These are phyloP conservation scores for Byssochlamys sp. DNA, from an alignment of 2,329 filamentous ascomycete genomes.

Conservation along the genomic window DNA sequence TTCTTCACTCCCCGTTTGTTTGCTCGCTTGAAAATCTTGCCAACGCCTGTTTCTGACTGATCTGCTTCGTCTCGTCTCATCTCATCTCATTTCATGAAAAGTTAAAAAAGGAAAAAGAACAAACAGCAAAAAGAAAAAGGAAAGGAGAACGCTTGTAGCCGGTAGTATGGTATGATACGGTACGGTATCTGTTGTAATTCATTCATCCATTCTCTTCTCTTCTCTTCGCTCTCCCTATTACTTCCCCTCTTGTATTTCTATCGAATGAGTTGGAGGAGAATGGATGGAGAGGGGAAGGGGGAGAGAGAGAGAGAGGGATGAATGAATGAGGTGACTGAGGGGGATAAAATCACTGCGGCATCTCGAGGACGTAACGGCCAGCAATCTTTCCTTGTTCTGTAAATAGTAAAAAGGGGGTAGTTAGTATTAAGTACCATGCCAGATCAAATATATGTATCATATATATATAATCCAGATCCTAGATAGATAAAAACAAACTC, in stretches of 20 bases:
- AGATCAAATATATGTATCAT: too few species aligned
- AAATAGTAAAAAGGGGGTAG: not conserved
- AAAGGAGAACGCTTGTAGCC: not conserved
- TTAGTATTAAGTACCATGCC: conserved; percentile 7
- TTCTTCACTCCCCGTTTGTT: too few species aligned
- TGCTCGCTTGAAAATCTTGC: too few species aligned
- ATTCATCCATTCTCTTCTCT: too few species aligned
- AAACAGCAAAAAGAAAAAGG: not conserved
- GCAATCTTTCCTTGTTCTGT: conserved; percentile 32
- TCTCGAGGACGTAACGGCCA: conserved; percentile 36
- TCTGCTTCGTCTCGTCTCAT: not conserved
- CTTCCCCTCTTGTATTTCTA: not conserved
- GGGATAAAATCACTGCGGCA: conserved; percentile 24
- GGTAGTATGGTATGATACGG: too few species aligned
- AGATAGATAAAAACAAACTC: conserved; percentile 9
- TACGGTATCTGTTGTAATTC: not conserved
- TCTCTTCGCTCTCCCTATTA: not conserved
- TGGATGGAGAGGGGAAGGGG: too few species aligned
- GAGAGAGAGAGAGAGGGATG: not conserved
- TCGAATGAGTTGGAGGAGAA: not conserved
- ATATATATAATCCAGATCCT: not conserved
- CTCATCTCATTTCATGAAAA: not conserved
- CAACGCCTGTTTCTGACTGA: not conserved
- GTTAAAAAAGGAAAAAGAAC: not conserved
- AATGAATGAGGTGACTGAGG: not conserved